These are phyloP conservation scores for Trichoderma sp. DNA, from an alignment of 2,329 filamentous ascomycete genomes.

Conservation along the genomic window DNA sequence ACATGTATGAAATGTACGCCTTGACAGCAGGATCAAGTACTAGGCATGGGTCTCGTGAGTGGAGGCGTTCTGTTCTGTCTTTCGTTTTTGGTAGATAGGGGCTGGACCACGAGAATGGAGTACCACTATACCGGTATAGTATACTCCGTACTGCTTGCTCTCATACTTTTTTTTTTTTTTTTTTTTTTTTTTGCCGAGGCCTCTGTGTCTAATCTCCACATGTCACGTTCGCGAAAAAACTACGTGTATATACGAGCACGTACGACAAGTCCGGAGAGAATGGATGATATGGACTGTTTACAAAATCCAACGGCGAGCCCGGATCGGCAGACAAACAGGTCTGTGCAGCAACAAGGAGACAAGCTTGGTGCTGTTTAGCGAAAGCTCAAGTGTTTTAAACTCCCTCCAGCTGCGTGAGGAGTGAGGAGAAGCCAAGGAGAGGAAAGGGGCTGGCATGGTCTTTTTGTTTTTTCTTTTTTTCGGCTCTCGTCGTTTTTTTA, in stretches of 20 bases:
- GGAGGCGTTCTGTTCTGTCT: not conserved
- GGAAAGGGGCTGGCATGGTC: not conserved
- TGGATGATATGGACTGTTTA: not conserved
- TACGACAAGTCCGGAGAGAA: not conserved
- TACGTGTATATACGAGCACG: not conserved
- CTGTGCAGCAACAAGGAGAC: not conserved
- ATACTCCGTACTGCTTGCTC: not conserved
- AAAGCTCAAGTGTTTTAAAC: not conserved
- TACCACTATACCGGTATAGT: not conserved
- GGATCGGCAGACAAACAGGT: not conserved
- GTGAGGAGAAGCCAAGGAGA: not conserved
- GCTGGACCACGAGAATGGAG: not conserved
- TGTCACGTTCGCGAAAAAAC: not conserved
- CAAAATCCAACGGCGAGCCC: not conserved
- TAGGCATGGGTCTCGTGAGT: not conserved
- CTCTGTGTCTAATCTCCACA: slow-evolving; percentile 5
- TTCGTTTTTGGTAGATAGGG: not conserved
- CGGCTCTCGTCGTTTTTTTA: not conserved
- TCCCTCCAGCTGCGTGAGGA: not conserved
- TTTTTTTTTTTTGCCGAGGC: not conserved
- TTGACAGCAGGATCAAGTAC: not conserved
- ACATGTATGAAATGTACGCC: not conserved
- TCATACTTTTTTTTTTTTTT: not conserved
- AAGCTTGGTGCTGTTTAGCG: not conserved
- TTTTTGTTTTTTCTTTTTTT: not conserved